Evolutionary conservation across 2,329 filamentous ascomycete species (phyloP).

Genomic region (Aspergillus pseudonomiae): DNA sequence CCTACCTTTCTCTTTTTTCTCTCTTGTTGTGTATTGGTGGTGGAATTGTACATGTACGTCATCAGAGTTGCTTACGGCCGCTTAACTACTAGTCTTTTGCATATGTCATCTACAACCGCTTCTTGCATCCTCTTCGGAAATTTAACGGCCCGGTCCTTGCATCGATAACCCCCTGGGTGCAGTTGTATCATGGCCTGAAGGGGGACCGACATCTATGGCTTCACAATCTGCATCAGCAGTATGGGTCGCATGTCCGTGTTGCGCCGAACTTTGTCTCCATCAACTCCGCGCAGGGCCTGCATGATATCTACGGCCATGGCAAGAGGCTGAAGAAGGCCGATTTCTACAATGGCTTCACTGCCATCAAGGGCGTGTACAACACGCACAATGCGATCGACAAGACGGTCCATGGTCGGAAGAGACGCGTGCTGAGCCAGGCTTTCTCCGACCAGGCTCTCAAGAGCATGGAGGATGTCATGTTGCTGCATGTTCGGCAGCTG

Average conservation of each 20-base stretch:
- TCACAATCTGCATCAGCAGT: conserved; percentile 69
- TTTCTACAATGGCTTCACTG: conserved; percentile 74
- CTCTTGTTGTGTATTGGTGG: background rate
- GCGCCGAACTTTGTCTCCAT: conserved; percentile 77
- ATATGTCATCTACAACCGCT: conserved; percentile 38
- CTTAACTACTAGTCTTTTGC: background rate
- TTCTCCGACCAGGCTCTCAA: conserved; percentile 69
- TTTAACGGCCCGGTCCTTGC: conserved; percentile 37
- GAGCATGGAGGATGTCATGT: conserved; percentile 69
- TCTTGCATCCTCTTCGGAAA: conserved; percentile 37
- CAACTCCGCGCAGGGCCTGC: conserved; percentile 67
- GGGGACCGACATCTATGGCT: conserved; percentile 76
- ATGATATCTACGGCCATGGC: conserved; percentile 46
- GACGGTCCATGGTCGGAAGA: conserved; percentile 68
- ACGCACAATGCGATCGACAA: conserved; percentile 74
- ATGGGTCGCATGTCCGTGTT: conserved; percentile 72
- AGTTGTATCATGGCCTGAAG: conserved; percentile 73
- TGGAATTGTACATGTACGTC: background rate
- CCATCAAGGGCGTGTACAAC: conserved; percentile 66
- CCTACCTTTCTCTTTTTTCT: background rate
- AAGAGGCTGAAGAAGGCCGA: conserved; percentile 60
- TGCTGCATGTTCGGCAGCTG: conserved; percentile 68
- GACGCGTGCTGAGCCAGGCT: conserved; percentile 70
- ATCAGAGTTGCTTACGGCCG: conserved; percentile 4
- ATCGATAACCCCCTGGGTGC: conserved; percentile 51